A percentile compares a stretch with the other conserved stretches of the same genome.
Evolutionary conservation across 805 yeast genomes (phyloP).

Genomic region (Metschnikowia aberdeeniae): DNA sequence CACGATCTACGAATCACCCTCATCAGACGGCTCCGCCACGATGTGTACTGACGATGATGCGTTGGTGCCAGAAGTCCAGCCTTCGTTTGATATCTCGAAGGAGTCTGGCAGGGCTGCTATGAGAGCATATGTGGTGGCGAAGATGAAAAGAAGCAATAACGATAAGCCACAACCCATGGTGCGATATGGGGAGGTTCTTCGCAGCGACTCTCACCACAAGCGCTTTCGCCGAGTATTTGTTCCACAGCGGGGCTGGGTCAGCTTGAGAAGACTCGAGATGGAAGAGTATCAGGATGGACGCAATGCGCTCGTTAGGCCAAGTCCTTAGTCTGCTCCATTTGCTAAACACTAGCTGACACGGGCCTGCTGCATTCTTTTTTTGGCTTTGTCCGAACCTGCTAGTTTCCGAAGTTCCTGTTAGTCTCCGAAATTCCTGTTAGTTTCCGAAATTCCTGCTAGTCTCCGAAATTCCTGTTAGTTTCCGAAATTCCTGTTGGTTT

Average conservation of each 20-base stretch:
- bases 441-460: no score
- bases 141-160: conserved; percentile 4
- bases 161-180: background rate
- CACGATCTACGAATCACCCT: background rate
- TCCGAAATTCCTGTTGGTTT: no score
- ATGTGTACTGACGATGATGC: background rate
- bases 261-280: background rate
- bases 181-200: background rate
- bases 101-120: conserved; percentile 13
- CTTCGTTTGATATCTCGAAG: conserved; percentile 12
- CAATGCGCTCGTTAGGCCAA: conserved; percentile 3
- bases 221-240: conserved; percentile 9
- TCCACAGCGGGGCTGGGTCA: conserved; percentile 14
- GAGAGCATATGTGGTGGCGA: conserved; percentile 9
- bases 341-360: background rate
- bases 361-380: no score
- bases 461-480: no score
- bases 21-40: background rate
- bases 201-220: background rate
- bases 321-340: background rate
- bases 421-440: no score
- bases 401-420: no score
- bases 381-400: no score
- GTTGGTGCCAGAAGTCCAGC: background rate
- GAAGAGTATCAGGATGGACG: conserved; percentile 2